Base-by-base conservation (phyloP, 768 basidiomycete genomes). In the Scleroderma bovista region DNA sequence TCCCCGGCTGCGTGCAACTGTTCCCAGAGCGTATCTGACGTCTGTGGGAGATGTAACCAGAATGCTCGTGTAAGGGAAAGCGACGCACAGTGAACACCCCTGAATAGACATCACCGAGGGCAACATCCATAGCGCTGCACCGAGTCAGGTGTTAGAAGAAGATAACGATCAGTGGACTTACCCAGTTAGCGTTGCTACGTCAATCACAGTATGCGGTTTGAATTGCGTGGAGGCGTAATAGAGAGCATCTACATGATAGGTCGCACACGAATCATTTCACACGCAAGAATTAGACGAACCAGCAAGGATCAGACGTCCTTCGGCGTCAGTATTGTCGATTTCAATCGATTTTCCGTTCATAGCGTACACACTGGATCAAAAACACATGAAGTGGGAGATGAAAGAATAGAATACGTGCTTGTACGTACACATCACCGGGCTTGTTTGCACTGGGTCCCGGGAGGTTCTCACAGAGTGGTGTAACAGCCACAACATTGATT, bases 301-400 rank as follows among this genome's bases (percentile, higher is more conserved):
- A 43, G 89, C 77, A 43, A 92, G 78, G 26, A 91, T 72, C 38
- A 92, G 70, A 12, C 88, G 81, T 11, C 87, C 88, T 59, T 89
- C 88, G 6, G 88, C 88, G 61, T 90, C 91, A 0, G 90, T 93
- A 63, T 91, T 91, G 67, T 92, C 88, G 24, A 93, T 77, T 62
- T 93, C 88, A 16, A 93, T 76, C 0, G 85, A 81, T 66, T 91
- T 92, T 33, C 91, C 88, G 56, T 91, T 91, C 86, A 91, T 91
- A 6, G 88, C 86, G 54, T 87, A 87, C 56, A 92, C 58, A 38
- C 87, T 90, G 54, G 31, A 40, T 8, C 17, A 1, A 34, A 19
- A 40, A 7, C 13, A 19, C 15, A 20, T 56, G 32, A 52, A 38
- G 2, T 13, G 9, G 29, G 48, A 43, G 48, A 23, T 10, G 3